Evolutionary conservation across 345 rosid genomes (phyloP), one percentile per base, ranked within the genome.

Genomic region (Linum tenue): DNA sequence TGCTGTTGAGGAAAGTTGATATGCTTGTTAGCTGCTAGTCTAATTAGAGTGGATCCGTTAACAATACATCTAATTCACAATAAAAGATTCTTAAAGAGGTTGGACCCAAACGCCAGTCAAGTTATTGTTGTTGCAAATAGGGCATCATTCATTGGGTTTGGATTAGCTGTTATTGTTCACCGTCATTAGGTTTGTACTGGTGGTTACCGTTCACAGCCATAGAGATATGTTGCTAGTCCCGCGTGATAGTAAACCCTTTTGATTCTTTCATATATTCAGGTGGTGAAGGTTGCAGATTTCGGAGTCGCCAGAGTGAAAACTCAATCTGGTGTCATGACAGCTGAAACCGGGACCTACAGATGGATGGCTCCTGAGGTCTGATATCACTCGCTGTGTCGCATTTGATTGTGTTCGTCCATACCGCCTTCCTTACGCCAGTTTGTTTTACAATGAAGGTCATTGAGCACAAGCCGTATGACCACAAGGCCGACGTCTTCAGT

Each of bases 301-400:
- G 97, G 99, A 58, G 96, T 92, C 73, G 97, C 99, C 38, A 84
- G 96, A 77, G 99, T 88, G 70, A 82, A 88, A 83, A 77, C 86
- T 70, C 95, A 90, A 67, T 72, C 97, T 63, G 99, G 96, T 68
- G 95, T 94, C n/a, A 94, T 94, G 99, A 94, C 98, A 14, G 96
- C 99, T 56, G 99, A 94, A 86, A 94, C 99, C 42, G 99, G 99
- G 80, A 90, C 99, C n/a, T 90, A 90, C 64, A 76, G 97, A 58
- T 94, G 99, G 99, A 94, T 90, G 99, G 96, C 99, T 79, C 99
- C 99, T 22, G 97, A 94, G 99, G 98, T 92, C 65, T 22, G 1
- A 22, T 22, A 22, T 22, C 31, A 22, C 31, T 22, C 31, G 31
- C 31, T 22, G 31, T 22, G 0, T 0, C 31, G 31, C 39, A 8